Base-by-base conservation (phyloP, 768 basidiomycete genomes). In the Leucocoprinus leucothites region DNA sequence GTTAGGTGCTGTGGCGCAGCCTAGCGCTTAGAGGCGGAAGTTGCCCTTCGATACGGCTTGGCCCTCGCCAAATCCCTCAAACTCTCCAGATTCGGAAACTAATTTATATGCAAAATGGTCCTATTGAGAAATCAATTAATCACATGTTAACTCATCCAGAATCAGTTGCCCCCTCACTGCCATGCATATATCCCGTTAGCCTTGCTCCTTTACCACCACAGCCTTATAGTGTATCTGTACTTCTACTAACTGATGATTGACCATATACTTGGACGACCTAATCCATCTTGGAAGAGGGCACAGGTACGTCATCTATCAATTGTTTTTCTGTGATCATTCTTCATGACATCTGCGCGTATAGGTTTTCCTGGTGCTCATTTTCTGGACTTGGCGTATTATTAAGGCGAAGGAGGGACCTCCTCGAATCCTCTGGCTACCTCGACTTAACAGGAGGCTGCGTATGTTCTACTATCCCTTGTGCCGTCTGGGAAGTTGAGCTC, bases 301-400 rank as follows among this genome's bases (percentile, higher is more conserved):
- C 94, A 93, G 75, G 91, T 87, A 50, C 19, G 74, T 63, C 22
- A 19, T 19, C 14, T 28, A 41, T 38, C 9, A 36, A 14, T 16
- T 5, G 18, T 3, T 47, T 28, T 5, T 5, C 43, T 13, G 22
- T 28, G 9, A 47, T 47, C 2, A 16, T 11, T 47, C 26, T 25
- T 14, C 26, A 18, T 26, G 18, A 22, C 18, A 11, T 9, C n/a
- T 6, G 9, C 22, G 6, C 22, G 13, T 25, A 16, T 14, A 98
- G 87, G 92, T 97, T 50, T 86, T 95, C 64, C 78, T 97, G 46
- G 91, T 97, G 61, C 82, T 97, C 59, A 64, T 91, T 69, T 97
- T 98, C 72, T 98, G 95, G 94, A 63, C 89, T 52, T 94, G 87
- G 84, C 75, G 89, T 21, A 85, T 98, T 53, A 64, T 80, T 16